Evolutionary conservation across 805 yeast species (phyloP).

Genomic region (Metschnikowia shivogae): DNA sequence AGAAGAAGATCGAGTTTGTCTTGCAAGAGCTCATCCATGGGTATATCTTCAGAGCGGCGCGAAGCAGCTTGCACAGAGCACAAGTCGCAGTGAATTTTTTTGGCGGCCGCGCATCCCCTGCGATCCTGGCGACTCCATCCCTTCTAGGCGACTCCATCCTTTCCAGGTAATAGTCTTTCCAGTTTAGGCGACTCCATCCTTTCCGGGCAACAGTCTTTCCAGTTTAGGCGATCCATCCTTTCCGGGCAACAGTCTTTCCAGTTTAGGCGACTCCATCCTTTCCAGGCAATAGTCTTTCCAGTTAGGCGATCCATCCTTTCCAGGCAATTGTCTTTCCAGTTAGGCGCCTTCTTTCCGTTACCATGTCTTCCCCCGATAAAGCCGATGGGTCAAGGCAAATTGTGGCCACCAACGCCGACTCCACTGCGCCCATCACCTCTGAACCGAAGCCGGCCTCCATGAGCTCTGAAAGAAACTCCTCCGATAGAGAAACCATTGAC

Average conservation of each 20-base stretch:
- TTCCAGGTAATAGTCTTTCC: background rate
- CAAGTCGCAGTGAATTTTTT: background rate
- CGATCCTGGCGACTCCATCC: background rate
- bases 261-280: background rate
- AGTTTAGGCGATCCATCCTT: background rate
- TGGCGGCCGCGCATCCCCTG: background rate
- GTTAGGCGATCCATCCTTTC: background rate
- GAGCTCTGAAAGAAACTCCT: constrained; percentile 9
- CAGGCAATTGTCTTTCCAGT: background rate
- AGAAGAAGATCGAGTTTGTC: constrained; percentile 35
- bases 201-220: too few relatives aligned
- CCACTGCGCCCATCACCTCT: constrained; percentile 9
- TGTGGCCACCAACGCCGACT: constrained; percentile 7
- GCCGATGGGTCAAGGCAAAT: constrained; percentile 7
- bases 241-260: background rate
- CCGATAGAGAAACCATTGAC: constrained; percentile 6
- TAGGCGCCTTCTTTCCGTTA: background rate
- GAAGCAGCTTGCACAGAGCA: constrained; percentile 4
- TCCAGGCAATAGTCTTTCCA: too few relatives aligned
- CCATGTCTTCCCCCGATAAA: constrained; percentile 6
- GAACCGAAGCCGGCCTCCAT: constrained; percentile 16
- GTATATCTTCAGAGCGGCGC: background rate
- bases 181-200: background rate
- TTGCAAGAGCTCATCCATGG: constrained; percentile 14
- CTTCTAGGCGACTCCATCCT: background rate